Conservation (phyloP, 2,329 filamentous ascomycete species). For the Aspergillus sp. region DNA sequence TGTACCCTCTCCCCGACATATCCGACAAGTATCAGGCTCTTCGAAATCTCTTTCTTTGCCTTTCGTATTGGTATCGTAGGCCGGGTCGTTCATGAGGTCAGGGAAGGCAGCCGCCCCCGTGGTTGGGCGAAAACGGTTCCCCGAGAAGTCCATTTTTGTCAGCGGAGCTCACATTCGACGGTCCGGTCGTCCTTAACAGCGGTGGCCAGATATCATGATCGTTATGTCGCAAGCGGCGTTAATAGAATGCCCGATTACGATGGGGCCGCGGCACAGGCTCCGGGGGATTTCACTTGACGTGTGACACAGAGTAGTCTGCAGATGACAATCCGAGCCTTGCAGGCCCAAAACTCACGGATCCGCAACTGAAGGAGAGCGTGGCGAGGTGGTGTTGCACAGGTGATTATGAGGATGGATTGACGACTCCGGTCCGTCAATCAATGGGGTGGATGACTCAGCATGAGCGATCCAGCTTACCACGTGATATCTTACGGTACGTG, state of each 20-base stretch:
- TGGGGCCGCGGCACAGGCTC: neutral
- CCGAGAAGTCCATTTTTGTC: constrained; percentile 25
- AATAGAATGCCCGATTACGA: neutral
- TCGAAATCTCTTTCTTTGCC: constrained; percentile 39
- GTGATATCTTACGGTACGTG: neutral
- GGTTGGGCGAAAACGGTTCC: constrained; percentile 20
- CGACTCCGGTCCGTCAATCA: neutral
- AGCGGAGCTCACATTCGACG: constrained; percentile 9
- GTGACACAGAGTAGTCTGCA: no score
- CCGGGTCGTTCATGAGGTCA: constrained; percentile 59
- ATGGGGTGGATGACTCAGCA: neutral
- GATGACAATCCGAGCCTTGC: neutral
- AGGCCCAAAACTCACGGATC: neutral
- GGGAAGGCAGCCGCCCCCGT: constrained; percentile 28
- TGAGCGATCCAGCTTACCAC: neutral
- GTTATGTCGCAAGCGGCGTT: constrained; percentile 1
- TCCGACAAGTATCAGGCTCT: constrained; percentile 85
- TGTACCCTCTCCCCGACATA: constrained; percentile 87
- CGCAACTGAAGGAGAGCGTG: neutral
- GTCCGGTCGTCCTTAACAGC: constrained; percentile 17
- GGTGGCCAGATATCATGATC: constrained; percentile 25
- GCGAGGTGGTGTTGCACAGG: neutral
- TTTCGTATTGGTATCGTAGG: constrained; percentile 44
- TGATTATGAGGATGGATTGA: neutral
- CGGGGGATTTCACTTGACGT: no score